phyloP scores from a whole-genome alignment of 768 basidiomycete genomes.

The Phlegmacium glaucopus region DNA sequence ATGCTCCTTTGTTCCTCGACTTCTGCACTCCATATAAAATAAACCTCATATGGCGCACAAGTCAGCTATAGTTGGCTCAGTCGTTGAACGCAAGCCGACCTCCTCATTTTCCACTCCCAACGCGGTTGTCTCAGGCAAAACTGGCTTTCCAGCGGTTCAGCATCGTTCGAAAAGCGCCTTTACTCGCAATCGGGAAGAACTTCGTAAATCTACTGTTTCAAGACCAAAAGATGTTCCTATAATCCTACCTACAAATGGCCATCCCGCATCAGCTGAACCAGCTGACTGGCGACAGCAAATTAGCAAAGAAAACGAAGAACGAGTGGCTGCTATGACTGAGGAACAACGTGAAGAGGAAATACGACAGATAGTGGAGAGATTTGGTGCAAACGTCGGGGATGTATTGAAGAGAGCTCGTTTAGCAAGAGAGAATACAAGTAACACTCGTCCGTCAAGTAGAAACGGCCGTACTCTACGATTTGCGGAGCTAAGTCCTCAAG shows the following conservation, averaged over 20 bases:
- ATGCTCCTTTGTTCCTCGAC: constrained; percentile 1
- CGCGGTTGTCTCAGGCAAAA: constrained; percentile 26
- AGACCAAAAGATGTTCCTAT: constrained; percentile 28
- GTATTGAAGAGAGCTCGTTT: constrained; percentile 54
- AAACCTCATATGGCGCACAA: constrained; percentile 12
- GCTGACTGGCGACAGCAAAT: constrained; percentile 54
- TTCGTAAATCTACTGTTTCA: constrained; percentile 16
- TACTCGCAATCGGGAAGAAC: constrained; percentile 42
- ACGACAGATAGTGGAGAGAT: constrained; percentile 62
- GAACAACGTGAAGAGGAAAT: constrained; percentile 67
- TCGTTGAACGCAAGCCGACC: constrained; percentile 43
- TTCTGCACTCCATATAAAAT: neutral
- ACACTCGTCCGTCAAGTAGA: constrained; percentile 59
- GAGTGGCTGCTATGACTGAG: constrained; percentile 65
- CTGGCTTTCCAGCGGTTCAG: constrained; percentile 61
- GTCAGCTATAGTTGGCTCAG: constrained; percentile 36
- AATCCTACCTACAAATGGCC: constrained; percentile 7
- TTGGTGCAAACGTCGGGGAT: constrained; percentile 65
- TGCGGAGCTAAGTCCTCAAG: constrained; percentile 68
- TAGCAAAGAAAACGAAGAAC: constrained; percentile 61
- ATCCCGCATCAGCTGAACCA: constrained; percentile 9
- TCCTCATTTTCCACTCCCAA: constrained; percentile 23
- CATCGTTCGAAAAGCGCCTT: constrained; percentile 69
- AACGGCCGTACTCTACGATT: constrained; percentile 65
- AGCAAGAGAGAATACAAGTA: constrained; percentile 41